phyloP scores from a whole-genome alignment of 331 rosid species.

The Rosa hybrid region DNA sequence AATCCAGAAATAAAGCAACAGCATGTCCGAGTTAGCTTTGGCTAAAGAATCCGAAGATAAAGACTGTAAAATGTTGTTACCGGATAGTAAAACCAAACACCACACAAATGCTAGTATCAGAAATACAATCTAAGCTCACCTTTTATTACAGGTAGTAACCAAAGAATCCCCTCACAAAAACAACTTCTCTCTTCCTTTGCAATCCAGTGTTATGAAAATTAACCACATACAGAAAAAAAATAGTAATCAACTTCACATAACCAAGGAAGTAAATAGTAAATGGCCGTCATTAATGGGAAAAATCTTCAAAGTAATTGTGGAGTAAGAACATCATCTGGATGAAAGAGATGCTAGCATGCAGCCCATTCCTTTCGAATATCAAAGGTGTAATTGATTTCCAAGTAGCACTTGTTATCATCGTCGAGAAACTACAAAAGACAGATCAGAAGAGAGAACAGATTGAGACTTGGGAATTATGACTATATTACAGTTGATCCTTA shows the following conservation, averaged over 20 bases:
- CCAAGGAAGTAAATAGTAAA: slow-evolving; percentile 17
- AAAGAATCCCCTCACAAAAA: slow-evolving; percentile 18
- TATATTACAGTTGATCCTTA: neutral
- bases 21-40: neutral
- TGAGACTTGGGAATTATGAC: slow-evolving; percentile 12
- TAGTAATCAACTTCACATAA: slow-evolving; percentile 23
- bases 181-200: slow-evolving; percentile 4
- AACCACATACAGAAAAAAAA: slow-evolving; percentile 6
- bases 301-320: slow-evolving; percentile 12
- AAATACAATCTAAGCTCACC: slow-evolving; percentile 17
- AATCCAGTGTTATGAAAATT: slow-evolving; percentile 22
- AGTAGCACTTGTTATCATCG: slow-evolving; percentile 67
- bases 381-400: slow-evolving; percentile 60
- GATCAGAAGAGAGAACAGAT: slow-evolving; percentile 2
- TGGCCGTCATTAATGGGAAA: slow-evolving; percentile 5
- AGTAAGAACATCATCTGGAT: slow-evolving; percentile 20
- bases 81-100: neutral
- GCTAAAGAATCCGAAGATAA: slow-evolving; percentile 4
- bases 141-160: slow-evolving; percentile 30
- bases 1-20: neutral
- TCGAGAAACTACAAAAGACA: slow-evolving; percentile 48
- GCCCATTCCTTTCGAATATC: slow-evolving; percentile 61
- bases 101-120: neutral
- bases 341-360: slow-evolving; percentile 11
- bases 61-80: neutral